Base-by-base conservation (phyloP, 2,329 filamentous ascomycete genomes). In the Penicillium sp. region DNA sequence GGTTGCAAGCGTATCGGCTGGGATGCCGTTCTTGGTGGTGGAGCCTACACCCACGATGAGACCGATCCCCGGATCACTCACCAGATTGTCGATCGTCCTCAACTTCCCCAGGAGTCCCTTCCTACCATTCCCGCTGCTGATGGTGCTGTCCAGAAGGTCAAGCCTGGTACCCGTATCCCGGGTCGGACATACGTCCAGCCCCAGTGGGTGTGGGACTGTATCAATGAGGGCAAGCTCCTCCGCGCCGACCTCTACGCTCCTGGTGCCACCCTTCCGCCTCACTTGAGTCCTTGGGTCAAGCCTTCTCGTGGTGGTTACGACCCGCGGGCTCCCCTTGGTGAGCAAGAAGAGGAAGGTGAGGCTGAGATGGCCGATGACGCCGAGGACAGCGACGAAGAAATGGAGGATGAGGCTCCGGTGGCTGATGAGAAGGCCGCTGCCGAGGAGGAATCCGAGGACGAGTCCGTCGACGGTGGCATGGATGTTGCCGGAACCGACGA, bases 171-270 rank as follows among this genome's bases (percentile, higher is more conserved):
- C 56, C 83, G 90, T 53, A 86, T 97, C 54, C 90, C 92, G n/a
- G 92, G 92, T 31, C 81, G 93, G 58, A 89, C 84, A 56, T 98
- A 98, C 62, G 75, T 98, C 48, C 93, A 98, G 75, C 93, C 93
- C 18, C 93, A 98, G 69, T 98, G 95, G 92, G 84, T 98, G 3
- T 98, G 93, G 93, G 93, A 98, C 66, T 92, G 88, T 63, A 76
- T 95, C 68, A 98, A 98, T 68, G 88, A 93, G 40, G 89, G 89
- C 55, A 89, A 92, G 71, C 76, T 98, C 48, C 84, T 96, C 68
- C 81, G 87, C 57, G 83, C 91, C 28, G 89, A 96, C 66, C 73
- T 91, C 31, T 98, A 98, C 65, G 88, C 86, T 0, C 93, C 93
- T 1, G 93, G 93, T 15, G 87, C 91, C 15, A 85, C 89, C 59